Conservation (phyloP, 2,329 filamentous ascomycete species). For the Cladophialophora bantiana region DNA sequence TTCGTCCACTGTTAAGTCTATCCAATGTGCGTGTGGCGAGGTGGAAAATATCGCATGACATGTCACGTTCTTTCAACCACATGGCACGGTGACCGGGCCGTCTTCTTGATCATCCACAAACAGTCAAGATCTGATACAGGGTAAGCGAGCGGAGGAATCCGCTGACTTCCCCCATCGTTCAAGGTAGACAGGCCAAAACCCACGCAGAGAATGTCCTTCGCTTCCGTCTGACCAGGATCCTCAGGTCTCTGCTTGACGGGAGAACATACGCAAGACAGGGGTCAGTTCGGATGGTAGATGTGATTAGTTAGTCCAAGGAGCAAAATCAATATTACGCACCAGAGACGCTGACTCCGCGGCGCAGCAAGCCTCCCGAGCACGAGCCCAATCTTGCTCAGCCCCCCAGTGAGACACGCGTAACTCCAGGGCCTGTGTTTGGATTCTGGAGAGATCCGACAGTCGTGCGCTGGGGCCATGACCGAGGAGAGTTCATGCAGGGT, state of each 20-base stretch:
- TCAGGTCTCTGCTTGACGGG: not conserved
- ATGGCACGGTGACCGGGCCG: constrained; percentile 3
- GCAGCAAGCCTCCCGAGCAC: not conserved
- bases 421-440: not conserved
- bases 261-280: not conserved
- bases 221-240: not conserved
- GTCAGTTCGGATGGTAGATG: not conserved
- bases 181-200: not conserved
- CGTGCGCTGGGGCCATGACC: not conserved
- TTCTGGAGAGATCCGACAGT: not conserved
- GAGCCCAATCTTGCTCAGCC: constrained; percentile 21
- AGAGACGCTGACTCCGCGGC: not conserved
- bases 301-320: not conserved
- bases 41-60: constrained; percentile 3
- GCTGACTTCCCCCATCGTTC: constrained; percentile 13
- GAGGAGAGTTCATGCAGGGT: constrained; percentile 5
- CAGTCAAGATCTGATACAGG: constrained; percentile 7
- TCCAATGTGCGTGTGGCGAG: not conserved
- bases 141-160: constrained; percentile 27
- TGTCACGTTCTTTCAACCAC: constrained; percentile 11
- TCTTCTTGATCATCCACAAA: not conserved
- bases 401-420: constrained; percentile 20
- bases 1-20: not conserved
- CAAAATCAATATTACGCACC: not conserved
- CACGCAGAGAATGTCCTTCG: not conserved